Base-by-base conservation (phyloP, 192 early-diverging fungal species). In the Mortierella antarctica region DNA sequence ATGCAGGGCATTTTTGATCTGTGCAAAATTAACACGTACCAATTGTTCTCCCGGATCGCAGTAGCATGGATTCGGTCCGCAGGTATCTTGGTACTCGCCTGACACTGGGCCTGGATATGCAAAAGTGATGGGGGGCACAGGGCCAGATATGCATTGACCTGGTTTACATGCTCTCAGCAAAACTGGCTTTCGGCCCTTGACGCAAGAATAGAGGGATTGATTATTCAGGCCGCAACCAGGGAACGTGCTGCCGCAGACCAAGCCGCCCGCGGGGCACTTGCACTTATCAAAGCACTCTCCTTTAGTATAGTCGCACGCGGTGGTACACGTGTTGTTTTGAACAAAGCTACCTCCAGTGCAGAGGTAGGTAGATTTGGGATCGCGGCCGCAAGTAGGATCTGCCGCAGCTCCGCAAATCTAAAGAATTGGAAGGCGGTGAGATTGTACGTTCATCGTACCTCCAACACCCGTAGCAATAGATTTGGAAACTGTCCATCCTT, bases 41-140 rank as follows among this genome's bases (percentile, higher is more conserved):
- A 66, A 54, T 15, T 31, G 18, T 18, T 66, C 65, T 41, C 44
- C 53, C 13, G 65, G 15, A 12, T 45, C 49, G 42, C 65, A 66
- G 42, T 45, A 56, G 41, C 65, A 66, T 55, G 65, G 65, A 23
- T 55, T 66, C 12, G 15, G 7, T 20, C 17, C 51, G 40, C 65
- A 66, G 1, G 51, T 66, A 20, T 66, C 65, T 1, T 52, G 15
- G n/a, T 66, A 66, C 14, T 65, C 23, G 47, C 47, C 49, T 52
- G 62, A 20, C 40, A 48, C 18, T 23, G 31, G 31, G 31, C 31
- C 31, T 31, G 31, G 31, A 31, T 31, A 31, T 31, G 31, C 31
- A 3, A 31, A 31, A 31, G 31, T 31, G 31, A 31, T 31, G 31
- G 31, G 31, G 31, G 31, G 31, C 31, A 3, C 31, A 31, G 31